Percentiles rank a stretch among this genome's conserved stretches.
These are phyloP conservation scores for Volvox africanus DNA, from an alignment of 139 green algal genomes.

Conservation along the genomic window DNA sequence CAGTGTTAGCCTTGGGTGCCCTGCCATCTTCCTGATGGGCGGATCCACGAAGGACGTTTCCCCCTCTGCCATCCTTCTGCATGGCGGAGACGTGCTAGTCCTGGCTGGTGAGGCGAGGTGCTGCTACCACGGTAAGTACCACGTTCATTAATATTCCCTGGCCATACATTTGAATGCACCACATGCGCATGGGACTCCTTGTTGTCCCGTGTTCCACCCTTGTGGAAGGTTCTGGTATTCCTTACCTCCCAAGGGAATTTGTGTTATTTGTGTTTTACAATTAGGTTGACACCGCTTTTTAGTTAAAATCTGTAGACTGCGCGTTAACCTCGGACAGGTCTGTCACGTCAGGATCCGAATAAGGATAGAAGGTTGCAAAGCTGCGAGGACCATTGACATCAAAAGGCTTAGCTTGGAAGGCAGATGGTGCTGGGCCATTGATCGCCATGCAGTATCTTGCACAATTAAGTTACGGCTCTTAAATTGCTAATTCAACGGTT, in stretches of 20 bases:
- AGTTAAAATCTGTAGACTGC: neutral
- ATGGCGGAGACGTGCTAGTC: slow-evolving; percentile 87
- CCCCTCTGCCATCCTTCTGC: slow-evolving; percentile 83
- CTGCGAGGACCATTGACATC: too few relatives aligned
- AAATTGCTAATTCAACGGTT: too few relatives aligned
- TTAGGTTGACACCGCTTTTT: neutral
- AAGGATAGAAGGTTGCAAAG: too few relatives aligned
- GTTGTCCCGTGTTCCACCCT: neutral
- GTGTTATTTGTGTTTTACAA: neutral
- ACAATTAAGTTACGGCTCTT: too few relatives aligned
- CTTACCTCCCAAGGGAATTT: neutral
- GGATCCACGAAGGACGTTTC: slow-evolving; percentile 66
- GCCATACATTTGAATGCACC: neutral
- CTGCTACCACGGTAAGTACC: slow-evolving; percentile 79
- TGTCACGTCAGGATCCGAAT: too few relatives aligned
- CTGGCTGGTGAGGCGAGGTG: slow-evolving; percentile 73
- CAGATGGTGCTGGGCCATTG: too few relatives aligned
- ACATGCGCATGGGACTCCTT: neutral
- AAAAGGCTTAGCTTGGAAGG: too few relatives aligned
- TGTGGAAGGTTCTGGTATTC: neutral
- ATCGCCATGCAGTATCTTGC: too few relatives aligned
- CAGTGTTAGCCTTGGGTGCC: slow-evolving; percentile 84
- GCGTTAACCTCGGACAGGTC: too few relatives aligned
- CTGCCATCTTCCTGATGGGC: slow-evolving; percentile 91
- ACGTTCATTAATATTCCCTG: neutral